phyloP scores from a whole-genome alignment of 345 rosid species.

The Jatropha curcas region DNA sequence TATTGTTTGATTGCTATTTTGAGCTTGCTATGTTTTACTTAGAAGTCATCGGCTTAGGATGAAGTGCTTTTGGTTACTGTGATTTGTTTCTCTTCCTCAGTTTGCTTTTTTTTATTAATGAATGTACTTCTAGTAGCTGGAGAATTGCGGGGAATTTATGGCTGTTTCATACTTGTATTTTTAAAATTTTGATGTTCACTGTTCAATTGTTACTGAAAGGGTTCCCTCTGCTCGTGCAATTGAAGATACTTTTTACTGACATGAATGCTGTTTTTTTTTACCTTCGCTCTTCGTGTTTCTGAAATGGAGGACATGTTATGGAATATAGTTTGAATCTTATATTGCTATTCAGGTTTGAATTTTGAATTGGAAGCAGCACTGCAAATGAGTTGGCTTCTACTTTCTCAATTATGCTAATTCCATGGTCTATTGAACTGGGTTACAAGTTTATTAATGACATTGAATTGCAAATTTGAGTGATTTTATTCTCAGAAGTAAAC shows the following conservation, averaged over 20 bases:
- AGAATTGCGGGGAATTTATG: background rate
- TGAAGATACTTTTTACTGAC: background rate
- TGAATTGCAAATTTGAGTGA: background rate
- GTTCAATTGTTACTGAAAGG: background rate
- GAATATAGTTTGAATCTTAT: background rate
- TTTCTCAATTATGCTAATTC: background rate
- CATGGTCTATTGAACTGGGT: too few relatives aligned
- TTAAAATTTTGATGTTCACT: background rate
- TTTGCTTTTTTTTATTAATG: background rate
- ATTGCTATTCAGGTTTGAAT: background rate
- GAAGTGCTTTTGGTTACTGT: background rate
- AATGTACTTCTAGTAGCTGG: background rate
- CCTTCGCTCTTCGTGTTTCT: background rate
- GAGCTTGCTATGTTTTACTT: background rate
- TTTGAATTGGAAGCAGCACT: slow-evolving; percentile 7
- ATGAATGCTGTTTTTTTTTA: background rate
- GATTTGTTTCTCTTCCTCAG: too few relatives aligned
- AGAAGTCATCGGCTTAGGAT: background rate
- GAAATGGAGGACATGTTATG: background rate
- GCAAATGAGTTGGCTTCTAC: background rate
- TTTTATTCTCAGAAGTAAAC: background rate
- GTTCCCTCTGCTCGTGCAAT: too few relatives aligned
- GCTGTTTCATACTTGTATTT: background rate
- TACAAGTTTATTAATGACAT: background rate
- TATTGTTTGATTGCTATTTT: slow-evolving; percentile 4